Evolutionary conservation across 2,329 filamentous ascomycete genomes (phyloP), one percentile per base, ranked within the genome.

Genomic region (Pyricularia sp.): DNA sequence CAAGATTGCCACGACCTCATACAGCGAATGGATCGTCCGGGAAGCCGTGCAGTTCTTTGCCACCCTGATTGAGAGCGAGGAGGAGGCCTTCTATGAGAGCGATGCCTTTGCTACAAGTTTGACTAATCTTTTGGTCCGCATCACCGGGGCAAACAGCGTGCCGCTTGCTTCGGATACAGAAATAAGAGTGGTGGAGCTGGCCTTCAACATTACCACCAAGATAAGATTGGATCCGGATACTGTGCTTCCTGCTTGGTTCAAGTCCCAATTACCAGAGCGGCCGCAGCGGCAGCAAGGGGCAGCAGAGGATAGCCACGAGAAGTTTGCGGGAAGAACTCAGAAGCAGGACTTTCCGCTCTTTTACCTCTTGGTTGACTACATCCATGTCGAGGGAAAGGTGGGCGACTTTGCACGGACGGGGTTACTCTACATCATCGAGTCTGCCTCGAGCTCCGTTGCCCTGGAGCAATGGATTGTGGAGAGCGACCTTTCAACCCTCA

Each of bases 401-500:
- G 95, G 95, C 14, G 95, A 99, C 78, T 99, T 99, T 82, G 94
- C 95, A 2, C 86, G 95, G 69, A 99, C 95, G 0, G 95, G 95
- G 0, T 79, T 99, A 71, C 84, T 99, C 9, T 99, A 99, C 79
- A 92, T 99, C 70, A 97, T 94, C 70, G 98, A 99, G 79, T 92
- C 93, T 0, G 93, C 94, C 0, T 94, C 93, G 0, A 90, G 88
- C 72, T 97, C 93, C 0, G 86, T 89, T 25, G 86, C 89, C 0
- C 79, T 99, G 70, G 95, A 99, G 80, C 92, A 93, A 65, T 99
- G 95, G 95, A 92, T 99, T 72, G 93, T 98, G 65, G 94, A 97
- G 76, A 97, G 94, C 77, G 95, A 99, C 77, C 83, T 99, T 68
- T 95, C 95, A 14, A 98, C 95, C 0, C 83, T 98, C 72, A 98